These are phyloP conservation scores for Athelia sp. DNA, from an alignment of 1,284 basidiomycete species.

Conservation along the genomic window DNA sequence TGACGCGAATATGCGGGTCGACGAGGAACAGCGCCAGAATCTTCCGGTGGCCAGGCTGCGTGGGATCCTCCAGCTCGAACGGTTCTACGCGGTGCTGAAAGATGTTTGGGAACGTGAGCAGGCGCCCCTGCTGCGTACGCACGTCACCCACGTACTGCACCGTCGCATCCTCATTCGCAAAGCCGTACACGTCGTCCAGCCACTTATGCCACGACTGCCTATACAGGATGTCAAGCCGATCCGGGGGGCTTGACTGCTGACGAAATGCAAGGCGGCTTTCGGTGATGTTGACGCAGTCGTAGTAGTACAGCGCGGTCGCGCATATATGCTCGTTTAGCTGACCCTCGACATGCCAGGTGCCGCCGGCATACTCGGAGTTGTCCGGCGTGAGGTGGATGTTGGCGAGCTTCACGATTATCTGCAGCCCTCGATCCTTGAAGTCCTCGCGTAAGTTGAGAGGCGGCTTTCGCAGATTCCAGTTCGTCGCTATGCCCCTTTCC, in stretches of 20 bases:
- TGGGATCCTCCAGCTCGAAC: constrained; percentile 35
- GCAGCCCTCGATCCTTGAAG: constrained; percentile 28
- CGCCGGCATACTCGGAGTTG: constrained; percentile 19
- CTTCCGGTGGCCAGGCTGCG: constrained; percentile 41
- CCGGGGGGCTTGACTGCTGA: constrained; percentile 12
- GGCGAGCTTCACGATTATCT: constrained; percentile 27
- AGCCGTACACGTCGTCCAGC: constrained; percentile 20
- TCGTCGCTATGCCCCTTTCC: no score
- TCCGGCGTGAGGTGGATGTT: constrained; percentile 23
- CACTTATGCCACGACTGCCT: constrained; percentile 22
- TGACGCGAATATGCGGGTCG: constrained; percentile 38
- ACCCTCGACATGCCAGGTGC: constrained; percentile 31
- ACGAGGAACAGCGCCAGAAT: constrained; percentile 47
- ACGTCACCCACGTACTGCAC: constrained; percentile 11
- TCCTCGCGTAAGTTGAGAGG: constrained; percentile 29
- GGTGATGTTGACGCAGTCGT: constrained; percentile 24
- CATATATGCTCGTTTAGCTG: constrained; percentile 39
- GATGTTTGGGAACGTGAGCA: constrained; percentile 40
- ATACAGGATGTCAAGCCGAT: constrained; percentile 13
- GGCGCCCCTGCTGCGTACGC: background rate
- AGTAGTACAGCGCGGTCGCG: constrained; percentile 5
- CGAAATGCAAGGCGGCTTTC: constrained; percentile 26
- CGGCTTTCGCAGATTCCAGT: no score
- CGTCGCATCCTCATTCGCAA: constrained; percentile 31
- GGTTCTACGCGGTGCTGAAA: constrained; percentile 39